Evolutionary conservation across 2,329 filamentous ascomycete species (phyloP).

Genomic region (Diplodia intermedia): DNA sequence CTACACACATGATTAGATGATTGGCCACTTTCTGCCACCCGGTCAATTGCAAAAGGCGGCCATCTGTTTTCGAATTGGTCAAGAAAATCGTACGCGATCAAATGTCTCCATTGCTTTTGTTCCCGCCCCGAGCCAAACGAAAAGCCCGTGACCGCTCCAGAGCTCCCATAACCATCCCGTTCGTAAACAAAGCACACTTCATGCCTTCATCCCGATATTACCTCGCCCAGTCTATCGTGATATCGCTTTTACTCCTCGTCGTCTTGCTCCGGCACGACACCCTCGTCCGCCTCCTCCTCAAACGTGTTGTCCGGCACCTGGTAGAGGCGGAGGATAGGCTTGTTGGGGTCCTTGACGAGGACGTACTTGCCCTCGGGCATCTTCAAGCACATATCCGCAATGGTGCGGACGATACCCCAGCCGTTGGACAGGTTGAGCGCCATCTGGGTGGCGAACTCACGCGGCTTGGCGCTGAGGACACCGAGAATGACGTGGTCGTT

Average conservation of each 20-base stretch:
- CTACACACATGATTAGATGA: slow-evolving; percentile 1
- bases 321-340: slow-evolving; percentile 91
- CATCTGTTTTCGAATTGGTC: background rate
- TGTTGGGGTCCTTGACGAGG: slow-evolving; percentile 89
- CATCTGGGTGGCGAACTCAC: slow-evolving; percentile 97
- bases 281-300: slow-evolving; percentile 85
- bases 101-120: slow-evolving; percentile 31
- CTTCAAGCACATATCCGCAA: slow-evolving; percentile 89
- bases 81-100: background rate
- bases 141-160: slow-evolving; percentile 3
- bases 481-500: slow-evolving; percentile 95
- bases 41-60: background rate
- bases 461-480: slow-evolving; percentile 96
- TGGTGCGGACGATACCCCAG: slow-evolving; percentile 98
- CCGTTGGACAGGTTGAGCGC: slow-evolving; percentile 96
- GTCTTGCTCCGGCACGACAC: slow-evolving; percentile 60
- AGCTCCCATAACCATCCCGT: slow-evolving; percentile 27
- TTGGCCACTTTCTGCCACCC: background rate
- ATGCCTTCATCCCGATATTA: slow-evolving; percentile 21
- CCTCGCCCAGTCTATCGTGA: background rate
- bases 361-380: slow-evolving; percentile 83
- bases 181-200: slow-evolving; percentile 27
- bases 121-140: slow-evolving; percentile 6
- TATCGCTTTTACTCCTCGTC: slow-evolving; percentile 57
- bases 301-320: slow-evolving; percentile 86